These are phyloP conservation scores for Microbotryum violaceum DNA, from an alignment of 1,284 basidiomycete species.

Conservation along the genomic window DNA sequence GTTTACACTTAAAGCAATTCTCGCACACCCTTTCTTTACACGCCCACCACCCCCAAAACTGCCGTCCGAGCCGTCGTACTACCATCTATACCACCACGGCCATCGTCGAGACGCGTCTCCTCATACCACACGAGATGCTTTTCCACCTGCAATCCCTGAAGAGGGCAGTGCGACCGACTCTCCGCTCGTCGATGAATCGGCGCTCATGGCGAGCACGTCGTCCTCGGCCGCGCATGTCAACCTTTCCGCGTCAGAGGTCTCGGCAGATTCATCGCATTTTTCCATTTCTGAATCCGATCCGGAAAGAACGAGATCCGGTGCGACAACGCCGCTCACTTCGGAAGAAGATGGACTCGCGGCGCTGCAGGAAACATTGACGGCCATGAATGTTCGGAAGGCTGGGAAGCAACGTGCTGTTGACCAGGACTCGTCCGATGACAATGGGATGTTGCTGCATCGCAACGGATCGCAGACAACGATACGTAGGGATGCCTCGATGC, in stretches of 20 bases:
- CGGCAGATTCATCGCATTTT: constrained; percentile 37
- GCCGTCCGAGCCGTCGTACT: constrained; percentile 19
- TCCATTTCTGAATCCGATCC: constrained; percentile 34
- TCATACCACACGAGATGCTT: constrained; percentile 36
- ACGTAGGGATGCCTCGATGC: constrained; percentile 21
- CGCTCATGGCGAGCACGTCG: constrained; percentile 10
- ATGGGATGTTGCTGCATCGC: constrained; percentile 38
- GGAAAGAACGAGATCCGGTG: constrained; percentile 31
- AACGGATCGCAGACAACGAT: constrained; percentile 46
- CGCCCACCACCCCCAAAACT: constrained; percentile 34
- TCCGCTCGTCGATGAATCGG: constrained; percentile 2
- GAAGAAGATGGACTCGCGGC: constrained; percentile 36
- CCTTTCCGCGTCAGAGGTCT: constrained; percentile 20
- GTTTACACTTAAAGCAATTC: constrained; percentile 71
- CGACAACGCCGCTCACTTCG: constrained; percentile 40
- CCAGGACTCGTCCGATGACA: not conserved
- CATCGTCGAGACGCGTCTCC: constrained; percentile 13
- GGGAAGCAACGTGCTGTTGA: constrained; percentile 14
- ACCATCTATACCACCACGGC: constrained; percentile 10
- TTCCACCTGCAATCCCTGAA: constrained; percentile 40
- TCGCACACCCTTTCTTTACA: constrained; percentile 88
- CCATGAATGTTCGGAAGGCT: not conserved
- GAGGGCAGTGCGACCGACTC: constrained; percentile 31
- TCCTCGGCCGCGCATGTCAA: constrained; percentile 31
- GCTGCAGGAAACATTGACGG: not conserved